Evolutionary conservation across 2,329 filamentous ascomycete species (phyloP).

Genomic region (Sporothrix dimorphospora): DNA sequence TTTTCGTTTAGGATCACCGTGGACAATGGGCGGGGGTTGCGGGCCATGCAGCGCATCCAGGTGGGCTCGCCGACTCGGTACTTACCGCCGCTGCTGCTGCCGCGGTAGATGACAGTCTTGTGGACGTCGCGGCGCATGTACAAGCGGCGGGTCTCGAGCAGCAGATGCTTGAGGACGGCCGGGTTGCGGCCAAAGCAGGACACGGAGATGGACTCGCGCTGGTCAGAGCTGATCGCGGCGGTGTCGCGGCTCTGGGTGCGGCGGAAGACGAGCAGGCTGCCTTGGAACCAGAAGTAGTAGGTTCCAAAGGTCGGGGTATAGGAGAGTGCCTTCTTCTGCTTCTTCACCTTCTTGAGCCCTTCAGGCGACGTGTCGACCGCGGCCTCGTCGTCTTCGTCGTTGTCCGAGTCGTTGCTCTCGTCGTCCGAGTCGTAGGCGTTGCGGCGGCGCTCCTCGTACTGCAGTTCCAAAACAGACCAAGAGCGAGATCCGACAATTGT

Average conservation of each 20-base stretch:
- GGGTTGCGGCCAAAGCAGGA: constrained; percentile 66
- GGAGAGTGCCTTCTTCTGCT: constrained; percentile 54
- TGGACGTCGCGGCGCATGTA: constrained; percentile 62
- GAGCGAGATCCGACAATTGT: constrained; percentile 60
- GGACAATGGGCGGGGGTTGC: constrained; percentile 63
- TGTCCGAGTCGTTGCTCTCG: constrained; percentile 31
- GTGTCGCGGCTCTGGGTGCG: constrained; percentile 54
- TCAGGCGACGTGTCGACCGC: constrained; percentile 10
- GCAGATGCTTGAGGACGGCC: constrained; percentile 62
- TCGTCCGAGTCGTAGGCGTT: constrained; percentile 50
- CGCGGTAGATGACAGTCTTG: constrained; percentile 69
- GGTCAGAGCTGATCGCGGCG: constrained; percentile 36
- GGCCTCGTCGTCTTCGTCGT: constrained; percentile 39
- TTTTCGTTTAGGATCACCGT: constrained; percentile 67
- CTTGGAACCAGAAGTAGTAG: constrained; percentile 70
- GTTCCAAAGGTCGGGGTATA: constrained; percentile 70
- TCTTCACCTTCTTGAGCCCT: constrained; percentile 30
- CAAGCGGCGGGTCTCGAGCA: constrained; percentile 59
- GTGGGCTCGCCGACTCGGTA: constrained; percentile 45
- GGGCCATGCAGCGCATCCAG: constrained; percentile 66
- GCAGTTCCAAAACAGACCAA: constrained; percentile 52
- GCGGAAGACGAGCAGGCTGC: constrained; percentile 60
- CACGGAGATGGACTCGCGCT: constrained; percentile 62
- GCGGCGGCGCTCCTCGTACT: constrained; percentile 45
- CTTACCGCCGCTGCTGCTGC: constrained; percentile 47